Conservation (phyloP, 257 asterid genomes). For the Solanum chilense region DNA sequence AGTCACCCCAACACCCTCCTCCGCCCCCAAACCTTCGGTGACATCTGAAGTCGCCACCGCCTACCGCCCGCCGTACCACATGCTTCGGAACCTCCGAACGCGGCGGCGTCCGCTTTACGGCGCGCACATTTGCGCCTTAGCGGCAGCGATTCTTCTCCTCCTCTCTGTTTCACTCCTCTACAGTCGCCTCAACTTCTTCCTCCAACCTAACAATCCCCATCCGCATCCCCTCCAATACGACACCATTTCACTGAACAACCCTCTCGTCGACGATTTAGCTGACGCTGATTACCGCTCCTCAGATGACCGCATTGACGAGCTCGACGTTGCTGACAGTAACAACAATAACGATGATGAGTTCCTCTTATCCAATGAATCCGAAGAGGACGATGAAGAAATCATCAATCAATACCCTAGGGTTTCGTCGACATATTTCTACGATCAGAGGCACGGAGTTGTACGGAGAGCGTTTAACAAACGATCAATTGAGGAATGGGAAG, state of each 20-base stretch:
- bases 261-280: slow-evolving; percentile 69
- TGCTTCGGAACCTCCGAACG: slow-evolving; percentile 58
- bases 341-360: slow-evolving; percentile 31
- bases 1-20: not conserved
- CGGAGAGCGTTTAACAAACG: slow-evolving; percentile 63
- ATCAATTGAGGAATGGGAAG: slow-evolving; percentile 94
- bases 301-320: slow-evolving; percentile 94
- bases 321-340: slow-evolving; percentile 45
- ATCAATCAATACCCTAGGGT: slow-evolving; percentile 4
- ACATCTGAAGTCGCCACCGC: not conserved
- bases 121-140: slow-evolving; percentile 53
- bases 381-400: slow-evolving; percentile 14
- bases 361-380: slow-evolving; percentile 14
- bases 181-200: slow-evolving; percentile 72
- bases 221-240: slow-evolving; percentile 38
- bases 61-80: slow-evolving; percentile 6
- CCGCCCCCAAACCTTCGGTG: not conserved
- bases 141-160: slow-evolving; percentile 72
- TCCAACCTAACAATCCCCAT: slow-evolving; percentile 43
- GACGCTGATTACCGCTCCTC: slow-evolving; percentile 36
- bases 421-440: slow-evolving; percentile 54
- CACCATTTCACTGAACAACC: slow-evolving; percentile 23
- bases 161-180: slow-evolving; percentile 73
- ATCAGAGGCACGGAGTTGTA: slow-evolving; percentile 51
- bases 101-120: slow-evolving; percentile 87